Percentiles rank a stretch among this genome's conserved stretches.
phyloP scores from a whole-genome alignment of 495 filamentous ascomycete genomes.

The Tuber borchii region DNA sequence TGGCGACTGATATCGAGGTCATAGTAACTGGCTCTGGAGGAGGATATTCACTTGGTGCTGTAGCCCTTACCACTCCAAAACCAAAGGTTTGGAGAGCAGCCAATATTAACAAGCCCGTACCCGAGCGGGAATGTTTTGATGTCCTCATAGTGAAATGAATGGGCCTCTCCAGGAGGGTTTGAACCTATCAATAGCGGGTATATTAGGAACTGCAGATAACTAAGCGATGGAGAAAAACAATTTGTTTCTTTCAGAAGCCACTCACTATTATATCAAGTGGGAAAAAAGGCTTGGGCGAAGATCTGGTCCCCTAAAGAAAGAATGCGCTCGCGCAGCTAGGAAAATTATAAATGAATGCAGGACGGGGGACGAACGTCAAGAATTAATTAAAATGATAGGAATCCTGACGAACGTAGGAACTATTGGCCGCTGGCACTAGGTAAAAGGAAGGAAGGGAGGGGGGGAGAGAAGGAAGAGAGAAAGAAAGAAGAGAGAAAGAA shows the following conservation, averaged over 20 bases:
- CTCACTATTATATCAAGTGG: conserved; percentile 8
- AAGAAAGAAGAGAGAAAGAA: neutral
- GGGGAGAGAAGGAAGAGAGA: conserved; percentile 2
- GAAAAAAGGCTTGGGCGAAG: conserved; percentile 23
- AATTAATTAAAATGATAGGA: conserved; percentile 26
- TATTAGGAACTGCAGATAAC: conserved; percentile 1
- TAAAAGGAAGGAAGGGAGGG: conserved; percentile 6
- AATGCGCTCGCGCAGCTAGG: conserved; percentile 17
- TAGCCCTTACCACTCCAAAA: conserved; percentile 18
- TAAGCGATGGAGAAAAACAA: neutral
- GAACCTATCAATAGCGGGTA: conserved; percentile 3
- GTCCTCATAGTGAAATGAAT: conserved; percentile 32
- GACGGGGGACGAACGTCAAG: neutral
- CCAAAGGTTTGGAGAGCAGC: conserved; percentile 27
- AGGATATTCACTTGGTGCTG: conserved; percentile 9
- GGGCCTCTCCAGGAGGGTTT: conserved; percentile 36
- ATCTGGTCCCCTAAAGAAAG: conserved; percentile 24
- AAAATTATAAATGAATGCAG: conserved; percentile 7
- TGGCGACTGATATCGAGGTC: conserved; percentile 8
- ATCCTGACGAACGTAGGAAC: conserved; percentile 14
- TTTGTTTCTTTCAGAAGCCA: neutral
- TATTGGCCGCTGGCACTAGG: conserved; percentile 11
- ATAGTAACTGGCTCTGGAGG: conserved; percentile 7
- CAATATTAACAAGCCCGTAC: conserved; percentile 24
- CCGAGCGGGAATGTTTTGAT: conserved; percentile 20